phyloP scores from a whole-genome alignment of 2,329 filamentous ascomycete species.

The Phaeophleospora eucalypticola region DNA sequence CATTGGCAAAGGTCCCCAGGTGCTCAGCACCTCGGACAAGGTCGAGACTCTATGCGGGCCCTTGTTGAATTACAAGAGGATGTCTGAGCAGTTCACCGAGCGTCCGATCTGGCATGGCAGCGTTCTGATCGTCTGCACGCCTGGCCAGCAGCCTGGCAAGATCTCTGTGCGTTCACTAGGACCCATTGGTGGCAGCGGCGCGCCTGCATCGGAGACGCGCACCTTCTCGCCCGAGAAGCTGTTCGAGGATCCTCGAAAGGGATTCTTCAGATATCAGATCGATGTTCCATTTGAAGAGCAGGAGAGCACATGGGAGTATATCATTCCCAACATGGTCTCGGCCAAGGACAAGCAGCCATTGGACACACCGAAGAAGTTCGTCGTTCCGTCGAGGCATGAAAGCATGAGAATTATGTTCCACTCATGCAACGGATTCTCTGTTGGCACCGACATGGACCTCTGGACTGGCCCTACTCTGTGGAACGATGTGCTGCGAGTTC shows the following conservation, averaged over 20 bases:
- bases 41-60: slow-evolving; percentile 66
- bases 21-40: slow-evolving; percentile 37
- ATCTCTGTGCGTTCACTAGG: slow-evolving; percentile 55
- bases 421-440: slow-evolving; percentile 65
- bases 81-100: slow-evolving; percentile 52
- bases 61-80: slow-evolving; percentile 72
- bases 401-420: slow-evolving; percentile 69
- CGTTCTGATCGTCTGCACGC: slow-evolving; percentile 74
- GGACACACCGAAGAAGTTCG: slow-evolving; percentile 46
- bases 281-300: slow-evolving; percentile 63
- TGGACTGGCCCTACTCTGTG: slow-evolving; percentile 59
- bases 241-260: slow-evolving; percentile 56
- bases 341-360: slow-evolving; percentile 21
- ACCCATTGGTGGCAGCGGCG: slow-evolving; percentile 37
- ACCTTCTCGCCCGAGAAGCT: slow-evolving; percentile 51
- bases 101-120: slow-evolving; percentile 71
- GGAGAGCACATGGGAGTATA: slow-evolving; percentile 77
- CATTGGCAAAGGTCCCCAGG: slow-evolving; percentile 42
- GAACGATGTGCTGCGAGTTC: slow-evolving; percentile 61
- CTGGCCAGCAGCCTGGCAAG: slow-evolving; percentile 59
- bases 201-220: slow-evolving; percentile 25
- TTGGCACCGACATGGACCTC: slow-evolving; percentile 59
- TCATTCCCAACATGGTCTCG: slow-evolving; percentile 58
- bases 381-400: slow-evolving; percentile 55
- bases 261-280: slow-evolving; percentile 57